Evolutionary conservation across 2,329 filamentous ascomycete genomes (phyloP), one percentile per base, ranked within the genome.

Genomic region (Venturia pyrina): DNA sequence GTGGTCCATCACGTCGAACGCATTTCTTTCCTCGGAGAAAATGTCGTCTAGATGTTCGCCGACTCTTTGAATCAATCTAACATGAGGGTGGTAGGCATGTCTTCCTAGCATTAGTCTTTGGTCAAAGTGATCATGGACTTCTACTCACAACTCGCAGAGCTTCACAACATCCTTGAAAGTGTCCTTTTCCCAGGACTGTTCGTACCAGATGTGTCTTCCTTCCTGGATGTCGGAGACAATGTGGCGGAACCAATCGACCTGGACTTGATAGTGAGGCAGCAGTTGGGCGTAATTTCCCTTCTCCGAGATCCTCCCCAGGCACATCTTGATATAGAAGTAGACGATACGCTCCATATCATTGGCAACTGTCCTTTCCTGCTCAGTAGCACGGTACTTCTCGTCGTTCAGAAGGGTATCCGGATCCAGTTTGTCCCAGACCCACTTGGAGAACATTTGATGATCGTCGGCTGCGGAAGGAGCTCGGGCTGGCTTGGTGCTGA

Each of bases 21-120:
- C 53, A 7, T 57, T 57, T 57, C 53, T 57, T 28, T 57, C 28
- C 53, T 57, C 53, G 53, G 53, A 11, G n/a, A 57, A 57, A 24
- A 57, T 57, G 17, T 57, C 53, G 53, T 57, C 53, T 28, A 57
- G n/a, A 57, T 57, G 53, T n/a, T 57, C 53, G 19, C 53, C 53
- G n/a, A 57, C 53, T 24, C 53, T 28, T 28, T 37, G 53, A 21
- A 57, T 57, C 21, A 57, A n/a, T 24, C 53, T 57, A 6, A 57
- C n/a, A n/a, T 57, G 53, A 57, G 53, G 53, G 53, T 57, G 53
- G 21, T 57, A 57, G 53, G 53, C 10, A 57, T 57, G 53, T 17
- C 53, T 57, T 57, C 34, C 28, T 57, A 1, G 17, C 53, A 24
- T 57, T 57, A 57, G 53, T 57, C 17, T 57, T n/a, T 57, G 11